Evolutionary conservation across 306 rosid species (phyloP), one percentile per base, ranked within the genome.

Genomic region (Prunus davidiana): DNA sequence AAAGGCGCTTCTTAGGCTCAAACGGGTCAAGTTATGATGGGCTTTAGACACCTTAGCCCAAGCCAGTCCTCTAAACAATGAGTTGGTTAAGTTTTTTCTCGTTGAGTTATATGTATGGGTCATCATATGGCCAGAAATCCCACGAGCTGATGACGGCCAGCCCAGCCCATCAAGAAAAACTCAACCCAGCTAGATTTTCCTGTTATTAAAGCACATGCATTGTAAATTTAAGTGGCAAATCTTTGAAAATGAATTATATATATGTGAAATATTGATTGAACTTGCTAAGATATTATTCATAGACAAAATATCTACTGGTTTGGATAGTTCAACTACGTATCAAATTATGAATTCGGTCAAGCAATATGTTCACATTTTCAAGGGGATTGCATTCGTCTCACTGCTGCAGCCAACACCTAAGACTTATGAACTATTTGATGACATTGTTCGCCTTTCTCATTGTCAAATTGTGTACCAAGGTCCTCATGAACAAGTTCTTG

Each of bases 371-470:
- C 85, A 81, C 65, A 20, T 76, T 77, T 76, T 85, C 56, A 69
- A 85, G 5, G 88, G 89, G 49, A 88, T 89, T 5, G 80, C 86
- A 9, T 67, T 83, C 6, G 65, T 88, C 69, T 88, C 91, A 46
- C 84, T 88, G 52, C 73, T 88, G 24, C 91, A 88, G 62, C 91
- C 91, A 71, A 78, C 89, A 41, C 91, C 91, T 0, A 89, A 88
- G 82, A 85, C 89, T 30, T 88, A 79, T 67, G 62, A 85, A 73
- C 86, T 88, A 12, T 88, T 88, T 54, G 89, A 88, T 69, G 91
- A 88, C 66, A 85, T 88, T 67, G 58, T 88, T 79, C 78, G 85
- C 22, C 80, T 85, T 30, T 85, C 86, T 22, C 85, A 83, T 68
- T 78, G 91, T 2, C 86, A 76, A 9, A 81, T 85, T 67, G 86